Evolutionary conservation across 306 rosid genomes (phyloP), one percentile per base, ranked within the genome.

Genomic region (Casuarina cunninghamiana): DNA sequence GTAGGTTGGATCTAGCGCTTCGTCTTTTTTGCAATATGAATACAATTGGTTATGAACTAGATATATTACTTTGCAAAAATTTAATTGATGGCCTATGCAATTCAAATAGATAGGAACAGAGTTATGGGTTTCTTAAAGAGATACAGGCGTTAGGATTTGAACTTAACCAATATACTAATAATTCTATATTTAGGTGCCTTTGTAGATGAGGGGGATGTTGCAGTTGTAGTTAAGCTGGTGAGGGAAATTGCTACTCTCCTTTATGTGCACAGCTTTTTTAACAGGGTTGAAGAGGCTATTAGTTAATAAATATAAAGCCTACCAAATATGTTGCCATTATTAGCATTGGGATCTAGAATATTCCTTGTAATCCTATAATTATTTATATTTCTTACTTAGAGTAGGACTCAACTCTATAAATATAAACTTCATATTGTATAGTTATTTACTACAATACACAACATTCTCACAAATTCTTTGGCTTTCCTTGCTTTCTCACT

Each of bases 151-250:
- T 73, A 5, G 86, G 90, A 80, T 49, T 87, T 72, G 87, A 87
- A 81, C 94, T 96, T 53, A 90, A 94, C 76, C 87, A 84, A 57
- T 93, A 90, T 86, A 91, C 93, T 72, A 83, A 89, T 73, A 93
- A 93, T 85, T 86, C 91, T 39, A 86, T 93, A 54, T 91, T 80
- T 82, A 91, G 94, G 57, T 91, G 97, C 83, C 72, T 90, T 2
- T 89, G 98, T 83, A 87, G 74, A 86, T 85, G 89, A 83, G 88
- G 63, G 32, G 77, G 97, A 93, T 86, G 83, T 79, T 72, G 46
- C 12, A 17, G 91, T 86, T 81, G 93, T 93, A 53, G 71, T 55
- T 76, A 55, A 88, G 78, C 70, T 89, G 79, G 46, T 91, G 81
- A 87, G 78, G 80, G 90, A 84, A 84, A 94, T 94, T 26, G 32